A percentile compares a stretch with the other conserved stretches of the same genome.
Evolutionary conservation across 2,329 filamentous ascomycete genomes (phyloP).

Genomic region (Claviceps spartinae): DNA sequence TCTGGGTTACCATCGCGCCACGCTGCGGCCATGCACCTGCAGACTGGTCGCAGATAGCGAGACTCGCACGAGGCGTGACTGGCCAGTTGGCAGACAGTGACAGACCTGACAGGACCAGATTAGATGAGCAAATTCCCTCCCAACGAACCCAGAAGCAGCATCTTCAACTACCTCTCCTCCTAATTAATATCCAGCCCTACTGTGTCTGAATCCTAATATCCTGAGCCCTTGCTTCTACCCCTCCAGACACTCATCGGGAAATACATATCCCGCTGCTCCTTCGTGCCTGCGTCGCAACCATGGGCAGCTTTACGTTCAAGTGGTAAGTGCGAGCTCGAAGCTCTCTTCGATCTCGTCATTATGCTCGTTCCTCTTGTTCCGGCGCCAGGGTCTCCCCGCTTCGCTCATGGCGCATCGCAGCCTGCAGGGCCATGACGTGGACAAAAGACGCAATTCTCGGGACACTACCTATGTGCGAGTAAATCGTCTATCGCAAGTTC

Average conservation of each 20-base stretch:
- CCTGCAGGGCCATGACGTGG: not conserved
- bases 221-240: not conserved
- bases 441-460: too few species aligned
- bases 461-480: not conserved
- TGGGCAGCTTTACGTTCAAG: conserved; percentile 58
- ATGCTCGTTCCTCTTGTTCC: too few species aligned
- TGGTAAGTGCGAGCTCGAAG: conserved; percentile 38
- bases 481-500: not conserved
- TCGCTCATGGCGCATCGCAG: not conserved
- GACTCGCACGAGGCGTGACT: too few species aligned
- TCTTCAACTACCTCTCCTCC: too few species aligned
- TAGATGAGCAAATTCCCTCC: too few species aligned
- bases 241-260: not conserved
- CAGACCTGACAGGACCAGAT: too few species aligned
- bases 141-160: too few species aligned
- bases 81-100: too few species aligned
- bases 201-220: too few species aligned
- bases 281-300: conserved; percentile 21
- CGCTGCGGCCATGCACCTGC: not conserved
- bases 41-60: not conserved
- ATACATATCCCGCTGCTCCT: not conserved
- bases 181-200: too few species aligned
- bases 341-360: not conserved
- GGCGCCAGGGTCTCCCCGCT: not conserved
- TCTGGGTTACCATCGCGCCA: not conserved